Evolutionary conservation across 139 green algal species (phyloP).

Genomic region (Auxenochlorella pyrenoidosa): DNA sequence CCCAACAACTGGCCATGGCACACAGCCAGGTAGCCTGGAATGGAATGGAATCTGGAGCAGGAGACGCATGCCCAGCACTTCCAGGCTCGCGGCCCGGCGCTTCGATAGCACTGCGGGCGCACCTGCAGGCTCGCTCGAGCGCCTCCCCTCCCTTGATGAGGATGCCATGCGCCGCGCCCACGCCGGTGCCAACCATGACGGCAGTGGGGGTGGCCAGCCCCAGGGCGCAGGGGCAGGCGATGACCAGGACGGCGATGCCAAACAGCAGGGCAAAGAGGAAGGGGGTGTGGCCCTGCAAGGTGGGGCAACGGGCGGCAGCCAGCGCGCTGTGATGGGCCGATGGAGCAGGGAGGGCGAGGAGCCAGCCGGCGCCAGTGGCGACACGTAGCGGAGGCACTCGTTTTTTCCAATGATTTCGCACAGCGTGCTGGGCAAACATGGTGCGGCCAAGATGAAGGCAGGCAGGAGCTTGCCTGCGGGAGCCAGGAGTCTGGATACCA

Average conservation of each 20-base stretch:
- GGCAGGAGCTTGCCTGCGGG: conserved; percentile 51
- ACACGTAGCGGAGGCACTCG: no score
- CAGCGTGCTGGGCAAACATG: no score
- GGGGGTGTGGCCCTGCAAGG: conserved; percentile 62
- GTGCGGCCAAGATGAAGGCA: no score
- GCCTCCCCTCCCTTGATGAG: conserved; percentile 95
- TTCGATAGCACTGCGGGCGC: neutral
- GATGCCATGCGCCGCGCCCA: conserved; percentile 88
- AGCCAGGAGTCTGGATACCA: conserved; percentile 75
- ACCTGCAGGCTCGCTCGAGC: conserved; percentile 68
- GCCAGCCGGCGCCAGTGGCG: no score
- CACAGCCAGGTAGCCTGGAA: no score
- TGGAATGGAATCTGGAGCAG: no score
- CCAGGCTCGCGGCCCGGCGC: no score
- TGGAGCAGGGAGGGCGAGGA: no score
- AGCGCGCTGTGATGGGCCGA: neutral
- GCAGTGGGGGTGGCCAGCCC: conserved; percentile 97
- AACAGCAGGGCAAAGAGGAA: conserved; percentile 97
- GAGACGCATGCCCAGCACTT: neutral
- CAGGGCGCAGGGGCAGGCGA: conserved; percentile 97
- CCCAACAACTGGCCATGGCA: no score
- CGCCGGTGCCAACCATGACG: conserved; percentile 95
- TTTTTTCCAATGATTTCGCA: no score
- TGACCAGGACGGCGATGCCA: conserved; percentile 95
- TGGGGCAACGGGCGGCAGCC: neutral